A percentile compares a stretch with the other conserved stretches of the same genome.
Conservation (phyloP, 2,329 filamentous ascomycete genomes). For the Taxawa tesnikishii region DNA sequence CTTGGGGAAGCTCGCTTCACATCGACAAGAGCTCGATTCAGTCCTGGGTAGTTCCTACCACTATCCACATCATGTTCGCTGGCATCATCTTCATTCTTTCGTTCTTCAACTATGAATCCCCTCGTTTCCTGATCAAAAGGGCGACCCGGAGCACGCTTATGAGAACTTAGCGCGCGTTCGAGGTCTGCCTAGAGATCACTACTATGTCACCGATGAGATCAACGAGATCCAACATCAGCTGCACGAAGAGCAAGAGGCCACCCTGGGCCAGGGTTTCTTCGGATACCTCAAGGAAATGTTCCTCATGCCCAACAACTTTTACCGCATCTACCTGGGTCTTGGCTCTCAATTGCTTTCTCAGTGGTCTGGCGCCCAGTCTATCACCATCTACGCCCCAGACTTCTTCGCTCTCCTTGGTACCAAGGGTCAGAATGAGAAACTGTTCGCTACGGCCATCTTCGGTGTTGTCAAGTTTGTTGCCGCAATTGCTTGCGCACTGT, state of each 20-base stretch:
- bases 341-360: constrained; percentile 59
- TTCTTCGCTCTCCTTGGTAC: constrained; percentile 61
- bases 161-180: constrained; percentile 44
- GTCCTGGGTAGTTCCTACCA: constrained; percentile 53
- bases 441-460: constrained; percentile 62
- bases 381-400: constrained; percentile 63
- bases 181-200: constrained; percentile 51
- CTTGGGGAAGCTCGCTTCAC: constrained; percentile 37
- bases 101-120: constrained; percentile 49
- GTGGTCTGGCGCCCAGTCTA: constrained; percentile 56
- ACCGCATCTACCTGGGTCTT: constrained; percentile 54
- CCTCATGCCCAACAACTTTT: constrained; percentile 54
- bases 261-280: constrained; percentile 46
- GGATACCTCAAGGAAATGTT: constrained; percentile 59
- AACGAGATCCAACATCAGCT: constrained; percentile 50
- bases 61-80: constrained; percentile 64
- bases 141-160: constrained; percentile 52
- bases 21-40: constrained; percentile 23
- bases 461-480: constrained; percentile 60
- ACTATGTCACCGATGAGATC: constrained; percentile 36
- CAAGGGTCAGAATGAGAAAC: constrained; percentile 50
- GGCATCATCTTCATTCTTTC: constrained; percentile 57
- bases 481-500: constrained; percentile 56
- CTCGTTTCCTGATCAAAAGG: constrained; percentile 54
- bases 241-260: constrained; percentile 58